Percentiles rank a stretch among this genome's conserved stretches.
These are phyloP conservation scores for Penicillium sp. DNA, from an alignment of 2,329 filamentous ascomycete species.

Conservation along the genomic window DNA sequence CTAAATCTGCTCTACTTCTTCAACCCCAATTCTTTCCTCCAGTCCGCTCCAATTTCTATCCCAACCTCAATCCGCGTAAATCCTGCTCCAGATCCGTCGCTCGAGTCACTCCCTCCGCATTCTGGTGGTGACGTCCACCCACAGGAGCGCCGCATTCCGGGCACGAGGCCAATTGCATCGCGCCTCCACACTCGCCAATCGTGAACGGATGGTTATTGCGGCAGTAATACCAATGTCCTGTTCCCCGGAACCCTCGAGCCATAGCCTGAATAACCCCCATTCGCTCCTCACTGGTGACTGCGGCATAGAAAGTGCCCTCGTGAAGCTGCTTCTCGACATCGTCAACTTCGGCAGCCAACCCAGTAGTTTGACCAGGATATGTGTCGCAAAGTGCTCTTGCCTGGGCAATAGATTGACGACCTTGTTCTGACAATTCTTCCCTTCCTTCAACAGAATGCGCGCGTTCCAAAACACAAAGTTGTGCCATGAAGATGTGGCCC, in stretches of 20 bases:
- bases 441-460: conserved; percentile 5
- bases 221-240: conserved; percentile 46
- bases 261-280: no score
- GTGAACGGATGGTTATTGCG: conserved; percentile 47
- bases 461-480: conserved; percentile 45
- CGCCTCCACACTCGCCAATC: conserved; percentile 61
- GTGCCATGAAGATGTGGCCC: conserved; percentile 47
- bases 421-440: neutral
- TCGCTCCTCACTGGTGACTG: conserved; percentile 50
- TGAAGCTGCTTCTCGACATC: conserved; percentile 45
- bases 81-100: no score
- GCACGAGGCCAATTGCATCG: conserved; percentile 56
- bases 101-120: no score
- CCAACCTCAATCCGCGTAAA: no score
- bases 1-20: conserved; percentile 11
- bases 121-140: neutral
- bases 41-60: neutral
- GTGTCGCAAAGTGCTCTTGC: conserved; percentile 19
- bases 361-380: conserved; percentile 26
- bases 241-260: conserved; percentile 45
- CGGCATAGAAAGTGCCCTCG: conserved; percentile 45
- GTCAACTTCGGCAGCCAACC: conserved; percentile 45
- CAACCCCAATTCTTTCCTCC: neutral
- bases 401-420: no score
- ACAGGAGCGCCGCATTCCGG: conserved; percentile 54